These are phyloP conservation scores for Wilcoxina mikolae DNA, from an alignment of 495 filamentous ascomycete species.

Conservation along the genomic window DNA sequence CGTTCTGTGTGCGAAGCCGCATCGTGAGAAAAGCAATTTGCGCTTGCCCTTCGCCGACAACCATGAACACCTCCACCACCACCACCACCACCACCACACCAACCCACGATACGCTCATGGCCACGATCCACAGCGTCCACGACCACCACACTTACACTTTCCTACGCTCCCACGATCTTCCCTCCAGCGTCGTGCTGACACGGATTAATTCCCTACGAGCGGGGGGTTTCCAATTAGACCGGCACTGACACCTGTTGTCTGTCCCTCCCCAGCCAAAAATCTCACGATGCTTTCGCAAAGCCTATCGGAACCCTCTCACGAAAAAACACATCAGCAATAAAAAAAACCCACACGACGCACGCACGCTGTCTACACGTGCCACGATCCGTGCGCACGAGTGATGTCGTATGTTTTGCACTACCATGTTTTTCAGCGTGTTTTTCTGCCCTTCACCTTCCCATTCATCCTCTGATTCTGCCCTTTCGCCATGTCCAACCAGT, in stretches of 20 bases:
- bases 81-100: not conserved
- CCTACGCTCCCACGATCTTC: not conserved
- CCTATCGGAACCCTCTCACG: too few relatives aligned
- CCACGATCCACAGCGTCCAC: not conserved
- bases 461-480: not conserved
- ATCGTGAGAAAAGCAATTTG: slow-evolving; percentile 6
- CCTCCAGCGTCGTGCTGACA: not conserved
- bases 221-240: not conserved
- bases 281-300: too few relatives aligned
- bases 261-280: too few relatives aligned
- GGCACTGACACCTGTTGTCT: too few relatives aligned
- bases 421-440: not conserved
- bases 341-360: not conserved
- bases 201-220: not conserved
- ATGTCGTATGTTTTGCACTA: slow-evolving; percentile 1
- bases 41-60: slow-evolving; percentile 4
- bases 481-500: not conserved
- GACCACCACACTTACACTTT: not conserved
- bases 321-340: not conserved
- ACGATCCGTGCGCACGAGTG: not conserved
- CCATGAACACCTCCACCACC: not conserved
- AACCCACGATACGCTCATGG: not conserved
- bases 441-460: not conserved
- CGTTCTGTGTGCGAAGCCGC: not conserved
- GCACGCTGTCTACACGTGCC: not conserved